Evolutionary conservation across 176 grass and related monocot genomes (phyloP), one percentile per base, ranked within the genome.

Genomic region (Poa annua): DNA sequence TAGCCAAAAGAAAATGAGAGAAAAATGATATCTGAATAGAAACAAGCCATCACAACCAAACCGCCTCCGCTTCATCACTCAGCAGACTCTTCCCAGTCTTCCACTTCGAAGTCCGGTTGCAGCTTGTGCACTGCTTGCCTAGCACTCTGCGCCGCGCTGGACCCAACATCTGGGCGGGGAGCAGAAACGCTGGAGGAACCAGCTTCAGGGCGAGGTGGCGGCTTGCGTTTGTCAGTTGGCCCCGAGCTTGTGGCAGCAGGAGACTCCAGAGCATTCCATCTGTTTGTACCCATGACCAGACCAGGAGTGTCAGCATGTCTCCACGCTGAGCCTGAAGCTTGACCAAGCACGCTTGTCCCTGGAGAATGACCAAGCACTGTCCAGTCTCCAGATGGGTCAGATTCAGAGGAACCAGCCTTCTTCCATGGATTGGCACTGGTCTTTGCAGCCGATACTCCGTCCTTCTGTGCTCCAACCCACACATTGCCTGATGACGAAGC

Each of bases 61-160:
- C 17, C 41, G 51, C 51, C 61, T 21, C 3, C 7, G 21, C 16
- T 33, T 13, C 29, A 15, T 94, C 86, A 94, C 75, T 92, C 86
- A 61, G 19, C 66, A 95, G 90, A 88, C 79, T 95, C 90, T 91
- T 98, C 95, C 95, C 95, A 93, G 74, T 98, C 84, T 72, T 98
- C 92, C 52, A 91, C 95, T 78, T 89, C 92, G 29, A 92, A 41
- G 20, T 52, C 83, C 0, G 61, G 77, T 66, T 92, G 90, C 74
- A 64, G 16, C 67, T 81, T 88, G 13, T 32, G 84, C 41, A 48
- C 88, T 2, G 67, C 64, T 14, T 71, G 81, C 50, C 81, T 66
- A 6, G 50, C 8, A 17, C 53, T 91, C 2, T 55, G 47, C 57
- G 77, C 57, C 38, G 83, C 16, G 1, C 17, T 83, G n/a, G 35